A percentile compares a stretch with the other conserved stretches of the same genome.
phyloP scores from a whole-genome alignment of 2,329 filamentous ascomycete species.

The Lithohypha guttulata region DNA sequence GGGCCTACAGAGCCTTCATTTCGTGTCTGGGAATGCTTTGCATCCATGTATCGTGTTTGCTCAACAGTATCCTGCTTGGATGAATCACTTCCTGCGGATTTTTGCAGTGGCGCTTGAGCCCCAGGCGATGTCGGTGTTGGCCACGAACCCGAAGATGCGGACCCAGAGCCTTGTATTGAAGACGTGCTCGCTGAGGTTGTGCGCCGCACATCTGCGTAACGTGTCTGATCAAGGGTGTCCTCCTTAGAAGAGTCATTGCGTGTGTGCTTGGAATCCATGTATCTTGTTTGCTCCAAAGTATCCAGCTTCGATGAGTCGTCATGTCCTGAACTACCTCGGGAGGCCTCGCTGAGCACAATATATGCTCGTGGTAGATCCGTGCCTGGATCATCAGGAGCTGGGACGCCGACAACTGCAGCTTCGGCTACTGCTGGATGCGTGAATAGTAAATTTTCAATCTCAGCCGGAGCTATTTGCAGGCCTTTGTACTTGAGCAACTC shows the following conservation, averaged over 20 bases:
- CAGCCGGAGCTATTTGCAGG: slow-evolving; percentile 40
- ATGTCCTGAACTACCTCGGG: too few species aligned
- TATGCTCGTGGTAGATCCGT: slow-evolving; percentile 36
- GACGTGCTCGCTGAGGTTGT: background rate
- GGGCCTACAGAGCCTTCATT: too few species aligned
- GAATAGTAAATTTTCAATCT: slow-evolving; percentile 37
- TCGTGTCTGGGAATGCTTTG: background rate
- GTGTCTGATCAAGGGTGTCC: too few species aligned
- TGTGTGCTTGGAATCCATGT: too few species aligned
- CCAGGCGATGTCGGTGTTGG: background rate
- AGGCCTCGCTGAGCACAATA: slow-evolving; percentile 24
- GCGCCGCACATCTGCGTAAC: too few species aligned
- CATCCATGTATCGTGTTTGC: background rate
- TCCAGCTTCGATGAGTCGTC: background rate
- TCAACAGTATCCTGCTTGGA: slow-evolving; percentile 1
- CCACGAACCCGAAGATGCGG: background rate
- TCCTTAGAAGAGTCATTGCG: too few species aligned
- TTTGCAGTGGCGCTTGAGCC: background rate
- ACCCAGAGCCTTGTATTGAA: background rate
- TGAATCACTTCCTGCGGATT: background rate
- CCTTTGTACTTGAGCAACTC: slow-evolving; percentile 48
- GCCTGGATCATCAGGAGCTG: slow-evolving; percentile 23
- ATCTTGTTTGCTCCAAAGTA: background rate
- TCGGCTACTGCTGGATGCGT: slow-evolving; percentile 33
- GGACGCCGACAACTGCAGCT: slow-evolving; percentile 37